A percentile compares a stretch with the other conserved stretches of the same genome.
These are phyloP conservation scores for Cubamyces lactineus DNA, from an alignment of 768 basidiomycete genomes.

Conservation along the genomic window DNA sequence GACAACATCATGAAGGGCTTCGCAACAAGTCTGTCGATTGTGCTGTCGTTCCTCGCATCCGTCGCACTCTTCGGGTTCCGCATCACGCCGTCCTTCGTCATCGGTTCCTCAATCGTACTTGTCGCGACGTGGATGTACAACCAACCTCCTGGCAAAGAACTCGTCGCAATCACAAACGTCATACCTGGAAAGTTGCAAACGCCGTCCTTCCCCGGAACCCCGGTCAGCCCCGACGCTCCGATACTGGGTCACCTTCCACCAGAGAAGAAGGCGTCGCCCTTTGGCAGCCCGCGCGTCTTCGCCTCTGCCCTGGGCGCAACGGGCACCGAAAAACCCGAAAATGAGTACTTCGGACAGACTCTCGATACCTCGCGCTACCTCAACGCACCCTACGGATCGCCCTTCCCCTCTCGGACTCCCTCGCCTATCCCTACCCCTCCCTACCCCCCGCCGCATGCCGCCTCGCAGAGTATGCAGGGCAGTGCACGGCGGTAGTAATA, in stretches of 20 bases:
- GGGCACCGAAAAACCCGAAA: slow-evolving; percentile 23
- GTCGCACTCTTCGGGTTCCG: slow-evolving; percentile 89
- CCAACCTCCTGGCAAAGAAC: slow-evolving; percentile 54
- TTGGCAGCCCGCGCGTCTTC: slow-evolving; percentile 53
- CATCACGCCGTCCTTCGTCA: slow-evolving; percentile 82
- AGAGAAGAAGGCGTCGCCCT: slow-evolving; percentile 47
- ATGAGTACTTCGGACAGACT: slow-evolving; percentile 44
- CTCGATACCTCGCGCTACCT: slow-evolving; percentile 49
- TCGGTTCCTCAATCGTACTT: slow-evolving; percentile 84
- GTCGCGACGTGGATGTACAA: slow-evolving; percentile 93
- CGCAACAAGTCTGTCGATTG: slow-evolving; percentile 91
- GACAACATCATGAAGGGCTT: slow-evolving; percentile 95
- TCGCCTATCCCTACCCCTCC: slow-evolving; percentile 42
- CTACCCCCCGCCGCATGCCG: slow-evolving; percentile 24
- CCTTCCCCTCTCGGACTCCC: slow-evolving; percentile 51
- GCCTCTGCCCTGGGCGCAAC: slow-evolving; percentile 49
- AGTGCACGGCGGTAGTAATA: slow-evolving; percentile 28
- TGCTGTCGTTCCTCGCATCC: slow-evolving; percentile 92
- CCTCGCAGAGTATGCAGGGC: slow-evolving; percentile 21
- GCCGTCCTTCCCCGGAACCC: slow-evolving; percentile 46
- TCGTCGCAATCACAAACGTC: slow-evolving; percentile 37
- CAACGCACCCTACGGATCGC: slow-evolving; percentile 53
- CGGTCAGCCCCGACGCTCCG: slow-evolving; percentile 53
- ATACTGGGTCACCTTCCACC: slow-evolving; percentile 61
- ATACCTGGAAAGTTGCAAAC: slow-evolving; percentile 39